Conservation (phyloP, 129 eudicot species). For the Chrysanthemum seticuspe region DNA sequence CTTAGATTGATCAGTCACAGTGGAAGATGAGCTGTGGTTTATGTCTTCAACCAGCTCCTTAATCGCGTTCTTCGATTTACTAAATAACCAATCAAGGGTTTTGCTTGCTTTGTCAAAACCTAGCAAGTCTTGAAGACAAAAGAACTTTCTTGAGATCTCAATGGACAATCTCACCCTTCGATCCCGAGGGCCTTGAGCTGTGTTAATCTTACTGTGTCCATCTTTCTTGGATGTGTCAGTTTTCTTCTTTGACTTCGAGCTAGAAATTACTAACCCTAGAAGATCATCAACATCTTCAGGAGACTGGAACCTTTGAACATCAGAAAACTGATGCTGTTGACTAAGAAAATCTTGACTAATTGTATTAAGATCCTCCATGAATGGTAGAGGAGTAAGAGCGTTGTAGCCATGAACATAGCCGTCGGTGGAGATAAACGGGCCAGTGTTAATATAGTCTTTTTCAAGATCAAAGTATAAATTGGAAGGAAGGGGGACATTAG, state of each 20-base stretch:
- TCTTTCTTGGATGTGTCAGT: conserved; percentile 33
- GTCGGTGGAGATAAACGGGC: conserved; percentile 11
- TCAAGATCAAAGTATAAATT: conserved; percentile 16
- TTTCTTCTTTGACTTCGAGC: conserved; percentile 15
- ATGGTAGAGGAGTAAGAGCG: background rate
- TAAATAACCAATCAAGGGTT: conserved; percentile 80
- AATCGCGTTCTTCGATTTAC: conserved; percentile 53
- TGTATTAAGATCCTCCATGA: background rate
- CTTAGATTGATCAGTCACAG: conserved; percentile 15
- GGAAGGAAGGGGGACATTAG: background rate
- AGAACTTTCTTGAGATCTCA: conserved; percentile 71
- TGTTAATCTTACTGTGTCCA: conserved; percentile 56
- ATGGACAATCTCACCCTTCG: conserved; percentile 76
- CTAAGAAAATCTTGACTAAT: conserved; percentile 17
- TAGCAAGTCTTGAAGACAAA: conserved; percentile 74
- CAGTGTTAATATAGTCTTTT: conserved; percentile 18
- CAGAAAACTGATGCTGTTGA: conserved; percentile 2
- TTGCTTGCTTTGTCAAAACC: conserved; percentile 81
- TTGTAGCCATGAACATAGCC: background rate
- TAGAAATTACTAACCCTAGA: conserved; percentile 20
- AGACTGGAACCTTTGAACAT: conserved; percentile 2
- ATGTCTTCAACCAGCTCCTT: conserved; percentile 44
- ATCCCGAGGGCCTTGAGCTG: conserved; percentile 69
- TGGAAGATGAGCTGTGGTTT: conserved; percentile 9
- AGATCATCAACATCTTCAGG: conserved; percentile 22